Evolutionary conservation across 129 eudicot species (phyloP).

Genomic region (Gnaphalium uliginosum): DNA sequence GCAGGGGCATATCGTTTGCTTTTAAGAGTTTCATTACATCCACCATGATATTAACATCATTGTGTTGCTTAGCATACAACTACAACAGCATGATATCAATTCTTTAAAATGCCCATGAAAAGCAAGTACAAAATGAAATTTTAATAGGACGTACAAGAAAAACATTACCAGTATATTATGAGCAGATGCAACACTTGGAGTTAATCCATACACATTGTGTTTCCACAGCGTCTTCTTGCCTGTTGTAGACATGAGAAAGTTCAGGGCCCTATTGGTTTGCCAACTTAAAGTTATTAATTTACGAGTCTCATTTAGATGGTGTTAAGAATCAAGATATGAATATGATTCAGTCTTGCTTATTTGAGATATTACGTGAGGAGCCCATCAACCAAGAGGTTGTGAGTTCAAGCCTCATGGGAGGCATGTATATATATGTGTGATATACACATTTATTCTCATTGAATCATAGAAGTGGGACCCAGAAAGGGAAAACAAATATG

Average conservation of each 20-base stretch:
- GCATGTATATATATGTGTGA: too few species aligned
- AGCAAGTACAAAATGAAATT: neutral
- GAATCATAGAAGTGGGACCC: neutral
- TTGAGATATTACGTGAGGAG: neutral
- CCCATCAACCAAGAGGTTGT: too few species aligned
- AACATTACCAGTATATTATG: conserved; percentile 61
- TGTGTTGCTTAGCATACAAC: conserved; percentile 70
- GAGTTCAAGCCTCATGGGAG: too few species aligned
- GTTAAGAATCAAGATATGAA: neutral
- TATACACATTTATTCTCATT: too few species aligned
- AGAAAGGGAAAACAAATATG: neutral
- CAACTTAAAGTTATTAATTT: conserved; percentile 2
- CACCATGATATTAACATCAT: conserved; percentile 70
- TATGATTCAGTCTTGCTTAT: conserved; percentile 8
- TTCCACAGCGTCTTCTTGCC: conserved; percentile 76
- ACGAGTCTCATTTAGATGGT: neutral
- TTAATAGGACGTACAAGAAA: neutral
- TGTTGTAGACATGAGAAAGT: conserved; percentile 32
- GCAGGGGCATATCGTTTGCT: conserved; percentile 71
- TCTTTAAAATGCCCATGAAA: neutral
- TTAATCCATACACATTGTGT: conserved; percentile 74
- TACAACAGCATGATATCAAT: conserved; percentile 33
- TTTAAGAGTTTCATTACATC: conserved; percentile 73
- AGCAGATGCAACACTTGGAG: conserved; percentile 79
- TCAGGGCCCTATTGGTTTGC: neutral